These are phyloP conservation scores for Colletotrichum plurivorum DNA, from an alignment of 2,329 filamentous ascomycete genomes.

Conservation along the genomic window DNA sequence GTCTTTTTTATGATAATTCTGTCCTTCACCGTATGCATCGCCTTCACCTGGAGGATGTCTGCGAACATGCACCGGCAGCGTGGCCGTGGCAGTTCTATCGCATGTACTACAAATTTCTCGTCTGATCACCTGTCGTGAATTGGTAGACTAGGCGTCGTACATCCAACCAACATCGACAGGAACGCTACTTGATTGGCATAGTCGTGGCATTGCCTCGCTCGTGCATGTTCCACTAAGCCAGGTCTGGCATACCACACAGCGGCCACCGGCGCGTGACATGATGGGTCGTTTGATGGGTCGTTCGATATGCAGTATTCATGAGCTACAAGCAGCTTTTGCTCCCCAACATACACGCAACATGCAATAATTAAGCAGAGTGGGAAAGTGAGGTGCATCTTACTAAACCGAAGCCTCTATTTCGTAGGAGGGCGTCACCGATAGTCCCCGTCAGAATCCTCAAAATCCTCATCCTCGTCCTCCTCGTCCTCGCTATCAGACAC, in stretches of 20 bases:
- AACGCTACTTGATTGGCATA: too few species aligned
- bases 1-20: too few species aligned
- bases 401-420: not conserved
- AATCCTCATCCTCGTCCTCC: slow-evolving; percentile 27
- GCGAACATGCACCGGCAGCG: not conserved
- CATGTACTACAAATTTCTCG: not conserved
- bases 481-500: slow-evolving; percentile 34
- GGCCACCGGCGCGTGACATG: too few species aligned
- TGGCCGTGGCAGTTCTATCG: not conserved
- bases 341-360: too few species aligned
- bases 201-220: too few species aligned
- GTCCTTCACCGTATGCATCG: too few species aligned
- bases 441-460: slow-evolving; percentile 32
- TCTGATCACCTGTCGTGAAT: slow-evolving; percentile 18
- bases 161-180: not conserved
- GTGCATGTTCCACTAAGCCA: too few species aligned
- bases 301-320: too few species aligned
- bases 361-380: not conserved
- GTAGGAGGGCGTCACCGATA: slow-evolving; percentile 12
- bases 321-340: too few species aligned
- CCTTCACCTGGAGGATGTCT: too few species aligned
- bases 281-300: too few species aligned
- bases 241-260: too few species aligned
- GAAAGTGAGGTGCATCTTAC: not conserved
- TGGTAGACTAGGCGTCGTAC: slow-evolving; percentile 6